Base-by-base conservation (phyloP, 2,329 filamentous ascomycete genomes). In the Alternaria arbusti region DNA sequence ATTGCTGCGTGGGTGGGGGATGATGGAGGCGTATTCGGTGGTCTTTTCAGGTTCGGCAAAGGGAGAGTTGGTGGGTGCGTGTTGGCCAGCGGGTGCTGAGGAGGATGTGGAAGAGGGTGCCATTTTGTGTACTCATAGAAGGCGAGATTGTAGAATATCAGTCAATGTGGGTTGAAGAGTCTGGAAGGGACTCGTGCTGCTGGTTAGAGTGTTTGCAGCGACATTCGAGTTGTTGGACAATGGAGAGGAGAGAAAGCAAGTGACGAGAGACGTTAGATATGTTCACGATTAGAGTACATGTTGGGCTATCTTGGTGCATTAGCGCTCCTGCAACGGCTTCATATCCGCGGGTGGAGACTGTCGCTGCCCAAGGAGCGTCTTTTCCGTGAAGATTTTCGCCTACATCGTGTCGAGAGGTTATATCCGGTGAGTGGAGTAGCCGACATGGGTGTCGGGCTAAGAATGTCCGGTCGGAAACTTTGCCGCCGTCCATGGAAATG, bases 51-150 rank as follows among this genome's bases (percentile, higher is more conserved):
- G 55, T 44, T 72, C 66, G 57, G 56, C 44, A 45, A n/a, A 43
- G 11, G 45, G n/a, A 9, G 45, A 11, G 20, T 45, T 54, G 59
- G 54, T 6, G 23, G 46, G 28, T 3, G 3, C 12, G 10, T 59
- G 63, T 49, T 65, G 56, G 46, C 60, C 61, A 63, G 65, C 62
- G 65, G 65, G 65, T 64, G 22, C 66, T 68, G 73, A 61, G 56
- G 65, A 56, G 63, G 70, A 63, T 57, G 71, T 63, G 58, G 61
- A 69, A 63, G 69, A 58, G 59, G 59, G 61, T 56, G 74, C 71
- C 77, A 78, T 79, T 61, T n/a, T 70, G 60, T 59, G 56, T 63
- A 66, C 59, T 70, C 73, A 77, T 77, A 61, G 57, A 71, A 72
- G 59, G 61, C 58, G 54, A 62, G 12, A 40, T 51, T 15, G 20